These are phyloP conservation scores for Aspergillus melleus DNA, from an alignment of 2,329 filamentous ascomycete species.

Conservation along the genomic window DNA sequence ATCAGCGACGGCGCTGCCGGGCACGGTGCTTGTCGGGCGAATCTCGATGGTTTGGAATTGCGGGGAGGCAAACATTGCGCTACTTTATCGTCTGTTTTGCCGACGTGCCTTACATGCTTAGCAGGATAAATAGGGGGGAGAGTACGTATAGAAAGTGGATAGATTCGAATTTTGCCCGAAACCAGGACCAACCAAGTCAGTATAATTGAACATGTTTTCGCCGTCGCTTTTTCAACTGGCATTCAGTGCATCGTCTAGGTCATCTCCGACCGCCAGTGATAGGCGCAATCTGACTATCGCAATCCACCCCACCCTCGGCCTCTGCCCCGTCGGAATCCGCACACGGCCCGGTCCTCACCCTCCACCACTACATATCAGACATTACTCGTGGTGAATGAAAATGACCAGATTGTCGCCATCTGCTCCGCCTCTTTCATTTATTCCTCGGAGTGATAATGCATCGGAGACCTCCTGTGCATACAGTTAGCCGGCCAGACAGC, in stretches of 20 bases:
- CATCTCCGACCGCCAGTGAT: neutral
- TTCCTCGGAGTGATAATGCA: neutral
- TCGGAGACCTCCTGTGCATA: neutral
- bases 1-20: neutral
- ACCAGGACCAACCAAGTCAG: neutral
- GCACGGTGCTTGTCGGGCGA: neutral
- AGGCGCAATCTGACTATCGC: too few species aligned
- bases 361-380: conserved; percentile 12
- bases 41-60: neutral
- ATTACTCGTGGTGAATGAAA: neutral
- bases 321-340: conserved; percentile 27
- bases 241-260: neutral
- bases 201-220: neutral
- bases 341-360: conserved; percentile 29
- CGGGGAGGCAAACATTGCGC: too few species aligned
- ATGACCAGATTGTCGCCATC: too few species aligned
- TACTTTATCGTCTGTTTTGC: too few species aligned
- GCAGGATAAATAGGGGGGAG: neutral
- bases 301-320: neutral
- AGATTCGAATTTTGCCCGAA: neutral
- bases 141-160: neutral
- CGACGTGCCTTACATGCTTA: too few species aligned
- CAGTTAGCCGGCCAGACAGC: neutral
- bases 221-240: neutral
- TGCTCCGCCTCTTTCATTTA: too few species aligned